These are phyloP conservation scores for Microcos paniculata DNA, from an alignment of 345 rosid genomes.

Conservation along the genomic window DNA sequence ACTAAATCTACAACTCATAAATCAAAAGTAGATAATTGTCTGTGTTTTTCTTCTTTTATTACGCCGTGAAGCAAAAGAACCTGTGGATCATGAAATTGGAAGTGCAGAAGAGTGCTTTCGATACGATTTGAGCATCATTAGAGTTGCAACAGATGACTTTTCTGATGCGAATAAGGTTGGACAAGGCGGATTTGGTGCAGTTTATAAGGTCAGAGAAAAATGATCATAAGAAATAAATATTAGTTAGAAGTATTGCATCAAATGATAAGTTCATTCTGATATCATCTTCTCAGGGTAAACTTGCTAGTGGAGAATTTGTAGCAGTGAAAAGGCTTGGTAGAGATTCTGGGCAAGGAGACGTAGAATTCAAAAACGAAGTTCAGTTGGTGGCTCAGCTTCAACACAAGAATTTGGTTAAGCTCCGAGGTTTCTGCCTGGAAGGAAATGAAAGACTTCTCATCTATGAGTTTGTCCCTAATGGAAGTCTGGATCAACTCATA, in stretches of 20 bases:
- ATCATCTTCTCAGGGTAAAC: constrained; percentile 28
- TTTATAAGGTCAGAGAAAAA: constrained; percentile 28
- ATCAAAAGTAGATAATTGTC: background rate
- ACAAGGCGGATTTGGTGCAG: constrained; percentile 55
- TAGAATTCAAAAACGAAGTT: constrained; percentile 41
- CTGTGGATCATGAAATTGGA: constrained; percentile 14
- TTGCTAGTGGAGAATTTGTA: constrained; percentile 24
- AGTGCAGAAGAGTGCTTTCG: constrained; percentile 22
- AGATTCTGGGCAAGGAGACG: constrained; percentile 28
- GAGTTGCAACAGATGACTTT: constrained; percentile 39
- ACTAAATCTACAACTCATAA: background rate
- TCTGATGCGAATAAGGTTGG: constrained; percentile 42
- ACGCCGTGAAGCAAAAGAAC: constrained; percentile 2
- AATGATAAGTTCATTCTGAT: background rate
- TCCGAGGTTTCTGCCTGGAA: constrained; percentile 33
- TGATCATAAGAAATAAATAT: no score
- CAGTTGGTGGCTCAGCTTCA: constrained; percentile 35
- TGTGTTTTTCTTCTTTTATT: background rate
- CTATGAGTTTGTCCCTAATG: constrained; percentile 33
- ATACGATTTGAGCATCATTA: constrained; percentile 28
- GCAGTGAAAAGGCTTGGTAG: constrained; percentile 38
- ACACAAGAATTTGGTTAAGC: constrained; percentile 38
- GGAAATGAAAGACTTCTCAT: no score
- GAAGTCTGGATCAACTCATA: constrained; percentile 37
- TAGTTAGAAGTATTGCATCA: no score